These are phyloP conservation scores for Eucalyptus pauciflora DNA, from an alignment of 345 rosid species.

Conservation along the genomic window DNA sequence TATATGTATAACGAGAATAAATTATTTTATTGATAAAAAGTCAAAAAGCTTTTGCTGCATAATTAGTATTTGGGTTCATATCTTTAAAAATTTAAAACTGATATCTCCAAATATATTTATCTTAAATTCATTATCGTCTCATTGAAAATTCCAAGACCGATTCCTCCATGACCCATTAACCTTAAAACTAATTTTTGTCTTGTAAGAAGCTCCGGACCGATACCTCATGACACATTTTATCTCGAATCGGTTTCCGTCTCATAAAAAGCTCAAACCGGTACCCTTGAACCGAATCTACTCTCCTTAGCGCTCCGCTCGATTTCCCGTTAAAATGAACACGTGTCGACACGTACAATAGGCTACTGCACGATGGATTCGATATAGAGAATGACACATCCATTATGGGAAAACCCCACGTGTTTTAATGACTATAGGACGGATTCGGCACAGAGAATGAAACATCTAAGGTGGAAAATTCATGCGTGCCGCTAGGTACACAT, in stretches of 20 bases:
- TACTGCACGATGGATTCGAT: accelerated
- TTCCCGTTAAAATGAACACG: accelerated
- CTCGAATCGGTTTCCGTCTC: accelerated
- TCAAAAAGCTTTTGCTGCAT: neutral
- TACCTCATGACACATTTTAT: neutral
- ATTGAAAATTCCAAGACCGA: accelerated
- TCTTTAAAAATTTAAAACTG: accelerated
- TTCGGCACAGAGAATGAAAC: accelerated
- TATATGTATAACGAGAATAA: neutral
- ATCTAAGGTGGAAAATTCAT: neutral
- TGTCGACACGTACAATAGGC: accelerated
- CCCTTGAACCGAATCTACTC: neutral
- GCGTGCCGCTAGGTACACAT: accelerated
- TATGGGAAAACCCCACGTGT: neutral
- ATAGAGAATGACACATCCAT: neutral
- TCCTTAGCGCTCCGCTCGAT: accelerated
- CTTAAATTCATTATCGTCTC: neutral
- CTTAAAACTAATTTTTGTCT: neutral
- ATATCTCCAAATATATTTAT: neutral
- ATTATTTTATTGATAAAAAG: neutral
- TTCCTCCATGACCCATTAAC: accelerated
- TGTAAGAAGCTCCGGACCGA: accelerated
- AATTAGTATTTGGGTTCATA: neutral
- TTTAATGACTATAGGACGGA: neutral
- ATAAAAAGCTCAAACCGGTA: accelerated